Evolutionary conservation across 176 grass and related monocot genomes (phyloP), one percentile per base, ranked within the genome.

Genomic region (Juncus inflexus): DNA sequence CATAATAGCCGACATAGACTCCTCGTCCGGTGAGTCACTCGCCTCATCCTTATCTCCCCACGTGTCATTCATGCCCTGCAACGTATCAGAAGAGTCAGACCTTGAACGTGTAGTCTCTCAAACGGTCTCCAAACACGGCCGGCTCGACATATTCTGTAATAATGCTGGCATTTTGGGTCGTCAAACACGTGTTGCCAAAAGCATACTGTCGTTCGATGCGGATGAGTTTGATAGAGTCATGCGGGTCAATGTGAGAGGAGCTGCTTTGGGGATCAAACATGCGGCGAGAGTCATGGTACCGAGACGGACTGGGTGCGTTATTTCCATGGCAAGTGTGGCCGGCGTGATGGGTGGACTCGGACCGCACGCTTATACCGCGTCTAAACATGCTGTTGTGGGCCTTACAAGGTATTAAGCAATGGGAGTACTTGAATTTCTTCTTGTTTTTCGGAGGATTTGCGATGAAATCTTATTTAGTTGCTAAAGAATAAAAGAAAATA

Each of bases 221-320:
- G 80, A 40, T 3, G 94, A 99, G 80, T 86, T 99, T 79, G 94
- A 99, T 70, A 70, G 73, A 55, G 94, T 99, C n/a, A 76, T 96
- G 67, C 83, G 88, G 52, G 80, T 99, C 89, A 99, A 99, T 86
- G 83, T 83, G 52, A 80, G 90, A 28, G 94, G 94, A 66, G 69
- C 94, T 4, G 94, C 94, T 37, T 83, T 99, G 9, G 89, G 89
- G 16, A 92, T 99, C 88, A 99, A 99, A 83, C 94, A 99, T 79
- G 94, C 94, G 2, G 94, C 88, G 15, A 79, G 58, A 8, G 94
- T 84, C 80, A 99, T 99, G 94, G 16, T 75, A 13, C 40, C 64
- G 0, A 80, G 85, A 55, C 47, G 76, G 3, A 10, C 73, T 7
- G 94, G 94, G 3, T 80, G 85, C 85, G 86, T 99, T 58, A 73